These are phyloP conservation scores for Cucurbita maxima DNA, from an alignment of 306 rosid species.

Conservation along the genomic window DNA sequence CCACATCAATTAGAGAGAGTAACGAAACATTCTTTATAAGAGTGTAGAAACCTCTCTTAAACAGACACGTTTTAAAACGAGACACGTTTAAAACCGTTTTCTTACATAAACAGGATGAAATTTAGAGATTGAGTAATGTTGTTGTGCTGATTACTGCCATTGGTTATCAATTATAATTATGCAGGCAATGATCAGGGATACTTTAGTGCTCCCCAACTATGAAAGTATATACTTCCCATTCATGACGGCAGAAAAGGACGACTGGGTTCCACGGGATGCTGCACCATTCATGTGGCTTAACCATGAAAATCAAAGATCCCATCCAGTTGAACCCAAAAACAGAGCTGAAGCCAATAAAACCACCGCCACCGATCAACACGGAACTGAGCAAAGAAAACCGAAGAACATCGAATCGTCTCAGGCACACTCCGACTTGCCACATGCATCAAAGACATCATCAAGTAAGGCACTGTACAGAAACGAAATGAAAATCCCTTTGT, in stretches of 20 bases:
- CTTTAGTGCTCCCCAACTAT: slow-evolving; percentile 68
- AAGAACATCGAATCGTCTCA: slow-evolving; percentile 16
- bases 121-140: not conserved
- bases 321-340: slow-evolving; percentile 20
- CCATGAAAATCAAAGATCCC: slow-evolving; percentile 29
- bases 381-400: slow-evolving; percentile 11
- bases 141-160: slow-evolving; percentile 11
- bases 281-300: slow-evolving; percentile 76
- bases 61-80: too few species aligned
- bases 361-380: slow-evolving; percentile 20
- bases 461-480: slow-evolving; percentile 20
- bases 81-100: too few species aligned
- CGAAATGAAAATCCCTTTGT: slow-evolving; percentile 36
- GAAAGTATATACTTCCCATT: slow-evolving; percentile 58
- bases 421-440: slow-evolving; percentile 27
- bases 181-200: slow-evolving; percentile 59
- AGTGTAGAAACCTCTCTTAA: too few species aligned
- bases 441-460: slow-evolving; percentile 12
- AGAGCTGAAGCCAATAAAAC: slow-evolving; percentile 23
- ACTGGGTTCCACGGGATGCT: slow-evolving; percentile 58
- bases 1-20: too few species aligned
- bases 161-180: slow-evolving; percentile 11
- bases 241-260: slow-evolving; percentile 82
- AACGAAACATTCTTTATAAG: too few species aligned
- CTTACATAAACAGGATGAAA: not conserved